Evolutionary conservation across 495 filamentous ascomycete genomes (phyloP).

Genomic region (Hypoxylon perforatum): DNA sequence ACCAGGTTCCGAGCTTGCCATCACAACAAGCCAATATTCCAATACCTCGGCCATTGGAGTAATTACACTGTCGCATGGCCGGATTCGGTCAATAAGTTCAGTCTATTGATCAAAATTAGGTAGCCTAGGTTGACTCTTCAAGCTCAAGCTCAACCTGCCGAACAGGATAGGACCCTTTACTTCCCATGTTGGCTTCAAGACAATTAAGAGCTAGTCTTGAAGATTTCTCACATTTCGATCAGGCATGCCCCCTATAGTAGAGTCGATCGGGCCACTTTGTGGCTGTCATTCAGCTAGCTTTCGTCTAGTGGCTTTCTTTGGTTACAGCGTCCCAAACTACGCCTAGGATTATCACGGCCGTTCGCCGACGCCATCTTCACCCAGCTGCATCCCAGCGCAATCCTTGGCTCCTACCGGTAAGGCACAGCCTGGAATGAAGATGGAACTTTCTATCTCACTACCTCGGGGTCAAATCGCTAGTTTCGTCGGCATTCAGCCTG

Average conservation of each 20-base stretch:
- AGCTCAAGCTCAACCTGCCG: conserved; percentile 5
- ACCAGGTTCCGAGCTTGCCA: neutral
- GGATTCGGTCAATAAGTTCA: conserved; percentile 6
- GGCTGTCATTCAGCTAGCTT: conserved; percentile 29
- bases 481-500: conserved; percentile 2
- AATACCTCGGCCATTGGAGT: conserved; percentile 5
- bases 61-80: neutral
- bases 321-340: conserved; percentile 8
- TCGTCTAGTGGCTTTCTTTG: conserved; percentile 13
- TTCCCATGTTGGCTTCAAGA: neutral
- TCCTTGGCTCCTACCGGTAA: conserved; percentile 13
- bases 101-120: conserved; percentile 9
- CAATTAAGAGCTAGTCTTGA: neutral
- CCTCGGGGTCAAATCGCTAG: neutral
- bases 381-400: conserved; percentile 15
- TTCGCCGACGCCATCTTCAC: conserved; percentile 21
- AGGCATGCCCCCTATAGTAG: conserved; percentile 22
- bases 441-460: conserved; percentile 2
- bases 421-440: conserved; percentile 7
- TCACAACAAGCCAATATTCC: neutral
- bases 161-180: neutral
- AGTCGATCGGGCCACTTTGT: conserved; percentile 12
- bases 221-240: conserved; percentile 21
- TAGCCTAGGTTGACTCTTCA: conserved; percentile 11
- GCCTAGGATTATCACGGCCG: conserved; percentile 9